Base-by-base conservation (phyloP, 169 alveolate genomes). In the Cryptosporidium meleagridis region DNA sequence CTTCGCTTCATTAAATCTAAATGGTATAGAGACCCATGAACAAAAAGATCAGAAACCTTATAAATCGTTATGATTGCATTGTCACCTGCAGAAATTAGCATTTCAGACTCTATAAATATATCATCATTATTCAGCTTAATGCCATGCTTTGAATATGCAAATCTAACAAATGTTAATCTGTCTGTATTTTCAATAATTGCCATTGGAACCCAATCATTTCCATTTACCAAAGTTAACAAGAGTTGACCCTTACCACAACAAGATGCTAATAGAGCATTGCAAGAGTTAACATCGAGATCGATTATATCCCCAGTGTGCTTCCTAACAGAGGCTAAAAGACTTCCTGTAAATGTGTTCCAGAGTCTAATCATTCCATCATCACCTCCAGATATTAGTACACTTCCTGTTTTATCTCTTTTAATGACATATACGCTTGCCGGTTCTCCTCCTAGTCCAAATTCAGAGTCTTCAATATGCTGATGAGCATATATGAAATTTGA, bases 351-450 rank as follows among this genome's bases (percentile, higher is more conserved):
- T 45, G 93, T 84, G 52, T 93, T 93, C 96, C 95, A 94, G 23
- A 92, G 92, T 85, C 94, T 93, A 16, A 94, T 71, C 14, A 94
- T 71, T 33, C 96, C 96, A 84, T 94, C 96, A 41, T 91, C 94
- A 14, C 96, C 96, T 3, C 95, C 96, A 12, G 96, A 92, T 41
- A 94, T 84, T n/a, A 94, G 18, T n/a, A 85, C 94, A n/a, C 85
- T 85, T 39, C 96, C 96, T 31, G 94, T 70, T 35, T 48, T 93
- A 86, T 93, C 95, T 33, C 6, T 59, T 65, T 65, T 80, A 5
- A 80, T 65, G 2, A 80, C 52, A 80, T 80, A 80, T 1, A 80
- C 39, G 48, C 89, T 67, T 41, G 89, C 89, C 12, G 89, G 75
- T 18, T 80, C 89, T 62, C 89, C 89, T 45, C 72, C 73, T 33